Base-by-base conservation (phyloP, 2,329 filamentous ascomycete genomes). In the Penicillium sp. region DNA sequence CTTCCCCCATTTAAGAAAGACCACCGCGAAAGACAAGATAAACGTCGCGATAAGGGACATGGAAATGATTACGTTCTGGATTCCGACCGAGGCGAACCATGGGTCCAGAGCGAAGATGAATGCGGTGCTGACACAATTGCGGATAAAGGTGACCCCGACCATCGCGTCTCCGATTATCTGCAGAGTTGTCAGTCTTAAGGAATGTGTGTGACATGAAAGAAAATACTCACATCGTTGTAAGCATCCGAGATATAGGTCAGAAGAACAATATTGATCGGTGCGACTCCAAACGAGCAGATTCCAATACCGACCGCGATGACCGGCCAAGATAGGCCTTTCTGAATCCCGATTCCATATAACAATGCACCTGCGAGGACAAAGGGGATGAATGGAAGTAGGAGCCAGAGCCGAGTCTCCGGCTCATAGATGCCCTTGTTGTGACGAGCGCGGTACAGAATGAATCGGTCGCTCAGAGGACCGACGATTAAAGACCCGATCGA, bases 151-250 rank as follows among this genome's bases (percentile, higher is more conserved):
- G 1, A 84, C 71, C 0, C 71, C 78, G 3, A 83, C 79, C 7
- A 84, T 69, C 0, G 81, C 76, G 61, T 84, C 81, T 5, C 77
- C 81, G 47, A 84, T 74, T 45, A 84, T 80, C 74, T 83, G 63
- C 8, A 5, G 19, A 35, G 3, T 9, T 9, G 17, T 31, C n/a
- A 19, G 17, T 19, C 7, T 1, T 48, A 13, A 8, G 26, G 26
- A 26, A 26, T 26, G 26, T 26, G 5, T 23, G n/a, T 48, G 5
- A 26, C 5, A 21, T 3, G n/a, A 9, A 11, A n/a, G 45, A 35
- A 7, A 35, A 13, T 4, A 35, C 31, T 35, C 8, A 35, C 31
- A 13, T 35, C 13, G 13, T 35, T 35, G 8, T 35, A 35, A 3
- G 31, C 31, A 35, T 48, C 45, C 47, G 51, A 30, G 29, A 31